Evolutionary conservation across 225 moss, liverwort and hornwort genomes (phyloP), one percentile per base, ranked within the genome.

Genomic region (Bryoerythrophyllum caledonicum): DNA sequence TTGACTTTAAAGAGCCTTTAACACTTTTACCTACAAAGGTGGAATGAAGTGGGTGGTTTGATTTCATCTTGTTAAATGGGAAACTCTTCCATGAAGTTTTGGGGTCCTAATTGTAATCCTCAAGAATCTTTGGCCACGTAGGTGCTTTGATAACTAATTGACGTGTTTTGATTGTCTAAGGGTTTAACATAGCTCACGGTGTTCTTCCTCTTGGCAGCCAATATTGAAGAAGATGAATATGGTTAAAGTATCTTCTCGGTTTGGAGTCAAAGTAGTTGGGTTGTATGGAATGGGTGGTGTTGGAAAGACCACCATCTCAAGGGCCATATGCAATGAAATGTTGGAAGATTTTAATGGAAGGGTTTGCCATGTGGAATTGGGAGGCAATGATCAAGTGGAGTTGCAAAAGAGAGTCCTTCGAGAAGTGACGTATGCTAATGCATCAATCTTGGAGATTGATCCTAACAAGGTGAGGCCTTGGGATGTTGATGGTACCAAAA

Each of bases 301-400:
- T 41, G 63, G 70, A 1, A 78, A 78, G 11, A 78, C 41, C 2
- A 78, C 54, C 13, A 15, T 78, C 8, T 32, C 60, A 5, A 71
- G 3, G 23, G 24, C n/a, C 0, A 0, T 78, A 2, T 78, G 63
- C 40, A 71, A 71, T 41, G 7, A 43, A 10, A 21, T 43, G 43
- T 6, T 43, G 46, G 44, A 4, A 44, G 64, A 56, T 2, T 71
- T 21, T 32, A 2, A 0, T 78, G 64, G 63, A 1, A 78, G 44
- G 34, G 56, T 28, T 21, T 71, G 70, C 25, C 53, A 71, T 46
- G 7, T 64, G 4, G 78, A 78, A 21, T 56, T 78, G 0, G 78
- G 71, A 2, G 52, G 54, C 14, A 9, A 6, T 0, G 20, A 15
- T 10, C 2, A 2, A 23, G 21, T 38, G 24, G 55, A 71, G 27